Percentiles rank a stretch among this genome's conserved stretches.
Evolutionary conservation across 176 grass and related monocot species (phyloP).

Genomic region (Hyparrhenia diplandra): DNA sequence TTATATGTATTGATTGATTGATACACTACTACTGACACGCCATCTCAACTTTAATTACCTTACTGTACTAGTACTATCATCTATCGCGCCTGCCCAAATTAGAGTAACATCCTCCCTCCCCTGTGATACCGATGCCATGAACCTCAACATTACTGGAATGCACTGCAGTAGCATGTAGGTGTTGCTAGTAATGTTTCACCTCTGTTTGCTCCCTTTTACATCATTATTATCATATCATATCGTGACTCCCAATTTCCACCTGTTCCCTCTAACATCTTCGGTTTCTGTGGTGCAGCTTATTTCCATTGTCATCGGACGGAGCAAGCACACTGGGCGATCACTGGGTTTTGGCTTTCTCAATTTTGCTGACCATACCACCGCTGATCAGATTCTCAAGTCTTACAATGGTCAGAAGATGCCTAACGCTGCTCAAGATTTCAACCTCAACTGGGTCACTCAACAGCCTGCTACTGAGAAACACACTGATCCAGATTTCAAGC

Average conservation of each 20-base stretch:
- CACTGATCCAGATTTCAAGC: slow-evolving; percentile 17
- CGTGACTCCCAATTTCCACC: background rate
- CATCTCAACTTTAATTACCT: background rate
- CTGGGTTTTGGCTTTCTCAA: slow-evolving; percentile 69
- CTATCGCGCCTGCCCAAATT: background rate
- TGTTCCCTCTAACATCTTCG: background rate
- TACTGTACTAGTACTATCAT: background rate
- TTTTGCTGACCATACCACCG: slow-evolving; percentile 31
- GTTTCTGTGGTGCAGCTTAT: slow-evolving; percentile 27
- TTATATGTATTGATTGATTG: background rate
- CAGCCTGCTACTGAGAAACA: slow-evolving; percentile 15
- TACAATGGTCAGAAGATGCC: slow-evolving; percentile 83
- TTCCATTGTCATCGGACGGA: slow-evolving; percentile 40
- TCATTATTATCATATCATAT: background rate
- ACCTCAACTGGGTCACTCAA: slow-evolving; percentile 46
- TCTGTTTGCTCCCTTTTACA: background rate
- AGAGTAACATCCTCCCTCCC: background rate
- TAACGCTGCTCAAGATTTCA: slow-evolving; percentile 42
- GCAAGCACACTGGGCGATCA: slow-evolving; percentile 39
- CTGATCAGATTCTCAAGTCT: slow-evolving; percentile 48
- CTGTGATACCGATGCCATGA: background rate
- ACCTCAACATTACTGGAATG: background rate
- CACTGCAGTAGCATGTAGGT: background rate
- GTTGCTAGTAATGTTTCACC: background rate
- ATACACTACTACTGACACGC: background rate